Conservation (phyloP, 2,329 filamentous ascomycete species). For the Xylaria sp. region DNA sequence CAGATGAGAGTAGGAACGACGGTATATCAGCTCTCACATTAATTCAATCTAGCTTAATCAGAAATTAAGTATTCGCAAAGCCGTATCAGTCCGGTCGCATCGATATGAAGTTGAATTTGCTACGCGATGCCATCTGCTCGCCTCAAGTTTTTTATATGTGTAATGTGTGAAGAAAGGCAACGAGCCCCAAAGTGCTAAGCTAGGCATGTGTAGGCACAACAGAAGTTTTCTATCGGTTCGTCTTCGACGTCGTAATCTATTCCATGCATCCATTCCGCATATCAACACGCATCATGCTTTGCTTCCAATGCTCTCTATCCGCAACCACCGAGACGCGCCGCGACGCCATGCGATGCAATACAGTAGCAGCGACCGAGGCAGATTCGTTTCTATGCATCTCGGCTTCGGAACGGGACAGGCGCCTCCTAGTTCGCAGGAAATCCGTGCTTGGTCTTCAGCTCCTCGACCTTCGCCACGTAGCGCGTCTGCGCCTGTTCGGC, state of each 20-base stretch:
- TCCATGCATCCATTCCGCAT: no score
- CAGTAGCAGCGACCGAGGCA: background rate
- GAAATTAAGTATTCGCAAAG: background rate
- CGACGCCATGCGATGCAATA: background rate
- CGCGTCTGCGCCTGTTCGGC: slow-evolving; percentile 70
- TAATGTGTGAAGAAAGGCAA: background rate
- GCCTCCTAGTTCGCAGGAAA: slow-evolving; percentile 66
- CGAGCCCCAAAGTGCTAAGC: background rate
- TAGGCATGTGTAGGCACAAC: no score
- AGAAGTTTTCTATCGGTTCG: no score
- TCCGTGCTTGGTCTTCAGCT: slow-evolving; percentile 70
- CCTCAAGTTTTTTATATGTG: background rate
- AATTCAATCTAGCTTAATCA: background rate
- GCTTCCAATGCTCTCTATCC: background rate
- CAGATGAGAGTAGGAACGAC: background rate
- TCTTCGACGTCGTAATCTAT: no score
- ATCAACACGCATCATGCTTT: background rate
- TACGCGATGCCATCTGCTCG: background rate
- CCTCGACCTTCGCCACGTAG: slow-evolving; percentile 75
- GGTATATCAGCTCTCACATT: background rate
- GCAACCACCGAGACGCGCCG: no score
- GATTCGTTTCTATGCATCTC: no score
- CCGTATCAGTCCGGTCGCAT: background rate
- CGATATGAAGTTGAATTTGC: background rate
- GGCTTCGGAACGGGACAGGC: slow-evolving; percentile 41